phyloP scores from a whole-genome alignment of 345 rosid genomes.

The Ceriops zippeliana region DNA sequence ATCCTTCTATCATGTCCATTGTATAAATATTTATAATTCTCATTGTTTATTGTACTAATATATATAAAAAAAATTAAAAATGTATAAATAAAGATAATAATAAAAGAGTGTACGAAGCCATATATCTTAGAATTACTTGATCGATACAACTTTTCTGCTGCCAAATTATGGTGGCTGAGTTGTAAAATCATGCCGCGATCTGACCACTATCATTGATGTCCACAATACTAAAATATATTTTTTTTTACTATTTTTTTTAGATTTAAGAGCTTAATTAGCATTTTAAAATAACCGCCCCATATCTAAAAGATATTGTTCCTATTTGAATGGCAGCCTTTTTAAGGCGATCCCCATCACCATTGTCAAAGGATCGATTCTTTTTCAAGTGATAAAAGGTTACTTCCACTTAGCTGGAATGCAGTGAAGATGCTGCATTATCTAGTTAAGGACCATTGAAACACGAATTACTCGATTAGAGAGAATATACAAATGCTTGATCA shows the following conservation, averaged over 20 bases:
- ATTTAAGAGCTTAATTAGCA: not conserved
- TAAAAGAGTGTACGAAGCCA: no score
- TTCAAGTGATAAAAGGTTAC: slow-evolving; percentile 5
- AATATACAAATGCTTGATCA: slow-evolving; percentile 20
- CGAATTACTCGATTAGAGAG: slow-evolving; percentile 26
- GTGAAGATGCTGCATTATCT: slow-evolving; percentile 32
- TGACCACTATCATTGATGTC: slow-evolving; percentile 1
- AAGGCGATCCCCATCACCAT: slow-evolving; percentile 19
- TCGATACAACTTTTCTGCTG: not conserved
- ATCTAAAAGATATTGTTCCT: not conserved
- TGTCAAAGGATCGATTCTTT: slow-evolving; percentile 18
- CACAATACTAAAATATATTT: no score
- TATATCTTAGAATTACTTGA: no score
- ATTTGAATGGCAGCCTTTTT: slow-evolving; percentile 3
- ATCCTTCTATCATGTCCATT: no score
- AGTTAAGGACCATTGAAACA: slow-evolving; percentile 19
- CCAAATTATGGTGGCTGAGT: not conserved
- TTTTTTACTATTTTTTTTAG: not conserved
- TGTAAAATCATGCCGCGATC: slow-evolving; percentile 1
- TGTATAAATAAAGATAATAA: no score
- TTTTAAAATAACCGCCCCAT: not conserved
- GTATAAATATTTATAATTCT: no score
- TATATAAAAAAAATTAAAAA: no score
- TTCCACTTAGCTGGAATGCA: slow-evolving; percentile 25
- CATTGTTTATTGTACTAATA: no score